phyloP scores from a whole-genome alignment of 2,329 filamentous ascomycete genomes.

The Lomentospora prolificans region DNA sequence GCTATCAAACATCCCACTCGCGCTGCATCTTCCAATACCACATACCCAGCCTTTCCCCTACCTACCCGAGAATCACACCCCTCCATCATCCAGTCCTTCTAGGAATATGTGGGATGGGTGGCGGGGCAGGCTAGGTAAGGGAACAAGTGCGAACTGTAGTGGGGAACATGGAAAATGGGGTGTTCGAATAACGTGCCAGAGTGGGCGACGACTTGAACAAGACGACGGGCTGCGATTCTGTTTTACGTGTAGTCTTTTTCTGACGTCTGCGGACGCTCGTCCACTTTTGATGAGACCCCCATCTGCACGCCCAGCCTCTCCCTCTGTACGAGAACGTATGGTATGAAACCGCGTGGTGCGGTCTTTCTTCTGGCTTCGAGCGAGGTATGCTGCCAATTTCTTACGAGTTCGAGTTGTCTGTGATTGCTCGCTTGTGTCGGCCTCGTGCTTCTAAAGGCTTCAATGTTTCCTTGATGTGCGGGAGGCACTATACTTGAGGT shows the following conservation, averaged over 20 bases:
- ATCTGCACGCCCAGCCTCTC: neutral
- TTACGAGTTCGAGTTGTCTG: neutral
- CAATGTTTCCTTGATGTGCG: neutral
- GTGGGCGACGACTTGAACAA: neutral
- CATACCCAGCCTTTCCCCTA: neutral
- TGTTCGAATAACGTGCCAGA: neutral
- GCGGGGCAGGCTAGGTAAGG: neutral
- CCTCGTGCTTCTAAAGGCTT: neutral
- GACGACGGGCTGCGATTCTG: neutral
- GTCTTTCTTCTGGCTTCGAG: neutral
- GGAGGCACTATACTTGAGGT: constrained; percentile 1
- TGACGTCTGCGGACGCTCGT: neutral
- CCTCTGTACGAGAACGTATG: neutral
- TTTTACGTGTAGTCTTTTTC: neutral
- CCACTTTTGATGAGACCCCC: neutral
- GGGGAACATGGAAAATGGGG: neutral
- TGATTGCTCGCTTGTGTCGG: neutral
- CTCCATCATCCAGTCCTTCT: neutral
- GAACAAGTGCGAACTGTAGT: neutral
- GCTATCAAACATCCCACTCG: constrained; percentile 1
- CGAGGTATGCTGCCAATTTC: neutral
- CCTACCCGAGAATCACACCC: constrained; percentile 2
- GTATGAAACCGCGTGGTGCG: neutral
- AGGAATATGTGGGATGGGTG: neutral
- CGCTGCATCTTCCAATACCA: neutral